Conservation (phyloP, 2,329 filamentous ascomycete genomes). For the Colletotrichum euphorbiae region DNA sequence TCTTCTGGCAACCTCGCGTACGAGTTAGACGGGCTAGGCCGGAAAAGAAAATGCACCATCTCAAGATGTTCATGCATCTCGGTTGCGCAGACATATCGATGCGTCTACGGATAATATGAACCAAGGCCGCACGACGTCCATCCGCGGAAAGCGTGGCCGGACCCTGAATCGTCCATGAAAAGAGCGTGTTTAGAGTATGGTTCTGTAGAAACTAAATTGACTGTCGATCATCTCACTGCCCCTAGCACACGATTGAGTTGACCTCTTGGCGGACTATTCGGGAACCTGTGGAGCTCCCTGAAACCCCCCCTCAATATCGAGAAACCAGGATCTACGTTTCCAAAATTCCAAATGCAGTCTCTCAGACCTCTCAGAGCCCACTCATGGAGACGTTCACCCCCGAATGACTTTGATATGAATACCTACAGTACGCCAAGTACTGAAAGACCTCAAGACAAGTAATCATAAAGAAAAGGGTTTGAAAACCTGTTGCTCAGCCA, state of each 20-base stretch:
- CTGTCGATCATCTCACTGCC: constrained; percentile 18
- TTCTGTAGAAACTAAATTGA: constrained; percentile 18
- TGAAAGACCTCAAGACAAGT: background rate
- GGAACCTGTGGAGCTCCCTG: constrained; percentile 12
- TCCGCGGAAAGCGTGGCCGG: background rate
- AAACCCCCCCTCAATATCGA: constrained; percentile 28
- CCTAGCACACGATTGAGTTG: background rate
- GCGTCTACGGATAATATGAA: background rate
- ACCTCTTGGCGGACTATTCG: constrained; percentile 9
- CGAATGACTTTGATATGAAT: background rate
- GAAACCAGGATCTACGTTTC: constrained; percentile 7
- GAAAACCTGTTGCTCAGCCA: too few relatives aligned
- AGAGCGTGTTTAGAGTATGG: background rate
- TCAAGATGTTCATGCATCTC: background rate
- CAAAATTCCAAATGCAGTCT: background rate
- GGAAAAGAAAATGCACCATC: background rate
- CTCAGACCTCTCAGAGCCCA: constrained; percentile 8
- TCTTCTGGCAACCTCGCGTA: background rate
- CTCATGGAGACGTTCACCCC: background rate
- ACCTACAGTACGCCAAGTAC: background rate
- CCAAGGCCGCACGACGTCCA: background rate
- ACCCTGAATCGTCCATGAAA: background rate
- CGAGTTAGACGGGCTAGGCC: background rate
- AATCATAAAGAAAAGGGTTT: too few relatives aligned
- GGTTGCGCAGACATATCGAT: background rate